phyloP scores from a whole-genome alignment of 2,329 filamentous ascomycete species.

The Nemania serpens region DNA sequence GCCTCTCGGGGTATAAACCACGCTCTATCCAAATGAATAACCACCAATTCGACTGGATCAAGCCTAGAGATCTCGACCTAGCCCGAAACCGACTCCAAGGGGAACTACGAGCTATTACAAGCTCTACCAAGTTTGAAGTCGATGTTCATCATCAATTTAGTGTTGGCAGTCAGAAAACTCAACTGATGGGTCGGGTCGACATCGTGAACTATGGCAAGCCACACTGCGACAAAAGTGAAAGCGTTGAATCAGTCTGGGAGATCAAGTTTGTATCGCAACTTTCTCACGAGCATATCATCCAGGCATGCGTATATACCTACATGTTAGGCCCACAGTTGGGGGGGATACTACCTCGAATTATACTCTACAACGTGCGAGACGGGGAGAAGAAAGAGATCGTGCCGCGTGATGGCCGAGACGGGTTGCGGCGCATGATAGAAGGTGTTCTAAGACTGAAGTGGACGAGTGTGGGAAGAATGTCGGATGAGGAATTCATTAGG shows the following conservation, averaged over 20 bases:
- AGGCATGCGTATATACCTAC: neutral
- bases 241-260: neutral
- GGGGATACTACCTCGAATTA: neutral
- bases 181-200: neutral
- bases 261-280: neutral
- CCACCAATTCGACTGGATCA: slow-evolving; percentile 1
- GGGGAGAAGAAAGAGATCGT: neutral
- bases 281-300: neutral
- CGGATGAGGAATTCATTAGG: neutral
- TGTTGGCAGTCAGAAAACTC: neutral
- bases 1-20: neutral
- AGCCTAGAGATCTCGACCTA: neutral
- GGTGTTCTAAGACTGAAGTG: neutral
- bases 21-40: neutral
- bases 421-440: slow-evolving; percentile 1
- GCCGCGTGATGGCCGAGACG: neutral
- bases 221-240: neutral
- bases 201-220: neutral
- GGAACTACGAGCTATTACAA: neutral
- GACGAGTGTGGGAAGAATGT: neutral
- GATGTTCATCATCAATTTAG: neutral
- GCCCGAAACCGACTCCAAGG: neutral
- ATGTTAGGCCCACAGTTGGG: neutral
- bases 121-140: neutral
- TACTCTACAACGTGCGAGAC: slow-evolving; percentile 1